Base-by-base conservation (phyloP, 2,329 filamentous ascomycete genomes). In the Capronia coronata region DNA sequence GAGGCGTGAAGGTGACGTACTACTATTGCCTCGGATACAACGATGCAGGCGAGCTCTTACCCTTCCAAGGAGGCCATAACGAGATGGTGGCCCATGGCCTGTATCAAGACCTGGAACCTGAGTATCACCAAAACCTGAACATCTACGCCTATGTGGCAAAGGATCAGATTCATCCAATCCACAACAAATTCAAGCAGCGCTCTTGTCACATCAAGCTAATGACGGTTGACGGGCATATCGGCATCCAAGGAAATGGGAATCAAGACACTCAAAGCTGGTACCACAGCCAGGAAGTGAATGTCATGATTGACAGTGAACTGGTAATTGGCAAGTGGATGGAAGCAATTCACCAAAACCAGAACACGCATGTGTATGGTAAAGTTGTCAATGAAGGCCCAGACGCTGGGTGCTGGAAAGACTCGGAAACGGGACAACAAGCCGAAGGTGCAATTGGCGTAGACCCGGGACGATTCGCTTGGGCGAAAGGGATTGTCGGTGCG, bases 241-340 rank as follows among this genome's bases (percentile, higher is more conserved):
- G 77, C 1, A 81, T 90, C 29, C 77, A 85, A 64, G 86, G 69
- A 63, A 86, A 79, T 56, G 86, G 85, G 0, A 91, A 90, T 61
- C 83, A 89, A 63, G 86, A 91, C 59, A 89, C 86, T 1, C 86
- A 91, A 65, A 81, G 76, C 16, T 90, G 84, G 81, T 89, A 76
- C 57, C 86, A 91, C 62, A 82, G 77, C 47, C 84, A 89, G 64
- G 86, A 91, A 64, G 76, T 86, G 47, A 90, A 91, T 57, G 66
- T 90, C 19, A 79, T 91, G 76, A 67, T 89, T 4, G 86, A 91
- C 54, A 83, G 77, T 16, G 59, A 65, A 0, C 64, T 72, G 1
- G 69, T 89, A 0, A 88, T 85, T 58, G 63, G 62, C 23, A 72
- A 71, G 27, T 87, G 84, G 84, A 72, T 78, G 16, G 77, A 80